Evolutionary conservation across 106 monocot species (phyloP).

Genomic region (Ottelia alismoides): DNA sequence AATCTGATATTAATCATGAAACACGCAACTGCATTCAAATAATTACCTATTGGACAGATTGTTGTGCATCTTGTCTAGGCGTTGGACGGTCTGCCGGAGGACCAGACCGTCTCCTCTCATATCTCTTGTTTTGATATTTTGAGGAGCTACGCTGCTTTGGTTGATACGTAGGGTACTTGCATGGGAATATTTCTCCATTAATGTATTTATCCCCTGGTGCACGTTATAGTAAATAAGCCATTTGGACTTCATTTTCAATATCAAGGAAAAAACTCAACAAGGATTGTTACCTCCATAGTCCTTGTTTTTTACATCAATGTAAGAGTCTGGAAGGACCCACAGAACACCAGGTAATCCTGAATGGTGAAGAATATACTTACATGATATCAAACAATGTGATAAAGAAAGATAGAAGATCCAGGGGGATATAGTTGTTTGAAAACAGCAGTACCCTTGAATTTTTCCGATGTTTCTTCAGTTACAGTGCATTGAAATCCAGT

Average conservation of each 20-base stretch:
- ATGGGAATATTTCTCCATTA: slow-evolving; percentile 87
- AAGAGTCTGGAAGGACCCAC: slow-evolving; percentile 90
- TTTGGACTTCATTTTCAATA: not conserved
- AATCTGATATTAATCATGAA: too few species aligned
- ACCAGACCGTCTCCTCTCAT: slow-evolving; percentile 56
- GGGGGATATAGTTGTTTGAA: too few species aligned
- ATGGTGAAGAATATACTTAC: not conserved
- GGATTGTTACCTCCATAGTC: slow-evolving; percentile 72
- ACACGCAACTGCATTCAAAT: too few species aligned
- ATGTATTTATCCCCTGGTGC: slow-evolving; percentile 79
- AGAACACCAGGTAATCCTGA: slow-evolving; percentile 76
- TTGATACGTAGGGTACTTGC: slow-evolving; percentile 62
- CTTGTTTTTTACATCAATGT: slow-evolving; percentile 83
- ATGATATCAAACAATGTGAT: not conserved
- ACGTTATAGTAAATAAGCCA: not conserved
- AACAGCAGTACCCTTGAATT: slow-evolving; percentile 52
- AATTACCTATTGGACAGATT: too few species aligned
- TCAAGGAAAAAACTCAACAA: too few species aligned
- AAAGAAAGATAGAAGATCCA: not conserved
- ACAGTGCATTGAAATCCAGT: slow-evolving; percentile 87
- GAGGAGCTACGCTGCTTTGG: slow-evolving; percentile 36
- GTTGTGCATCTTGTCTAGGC: slow-evolving; percentile 26
- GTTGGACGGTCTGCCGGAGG: slow-evolving; percentile 36
- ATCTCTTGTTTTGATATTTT: slow-evolving; percentile 69
- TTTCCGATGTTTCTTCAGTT: slow-evolving; percentile 80